Evolutionary conservation across 139 green algal species (phyloP), one percentile per base, ranked within the genome.

Genomic region (Coelastrella sp.): DNA sequence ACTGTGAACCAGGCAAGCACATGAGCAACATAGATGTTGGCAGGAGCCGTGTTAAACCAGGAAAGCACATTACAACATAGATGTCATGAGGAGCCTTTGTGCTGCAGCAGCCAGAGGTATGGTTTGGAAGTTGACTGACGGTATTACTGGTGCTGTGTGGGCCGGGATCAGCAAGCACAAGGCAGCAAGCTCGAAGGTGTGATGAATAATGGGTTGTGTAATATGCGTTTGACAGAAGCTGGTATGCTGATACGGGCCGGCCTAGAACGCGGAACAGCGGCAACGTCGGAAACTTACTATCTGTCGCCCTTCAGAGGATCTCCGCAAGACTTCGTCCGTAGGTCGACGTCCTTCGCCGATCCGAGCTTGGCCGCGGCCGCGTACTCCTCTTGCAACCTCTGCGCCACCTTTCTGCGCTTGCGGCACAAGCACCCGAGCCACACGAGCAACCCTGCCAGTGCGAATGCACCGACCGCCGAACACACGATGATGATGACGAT

Each of bases 401-500:
- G 59, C 14, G 80, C 80, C n/a, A n/a, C 59, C 59, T 54, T 75
- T 65, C 61, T n/a, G 58, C 57, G 56, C 19, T 47, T 23, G 56
- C 79, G 56, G 19, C 19, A 58, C 19, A 20, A 74, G 80, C 80
- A 86, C n/a, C 80, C 73, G 59, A 59, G 74, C 80, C 80, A 86
- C 4, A 14, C 80, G n/a, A 86, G 10, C 59, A 86, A 8, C 5
- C 59, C 80, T 20, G 74, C 5, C n/a, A 86, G 17, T 23, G 65
- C 20, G n/a, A 19, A 14, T 5, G 59, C 80, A 60, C 57, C 80
- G 4, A 86, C 80, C 8, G 59, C 80, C 16, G 80, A 11, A 14
- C 80, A 59, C 5, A 74, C 80, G 59, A 86, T 86, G n/a, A 86
- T 86, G 10, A 59, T 59, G 5, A 86, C 59, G 19, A 86, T 13